Base-by-base conservation (phyloP, 2,329 filamentous ascomycete species). In the Hypoxylon sp. region DNA sequence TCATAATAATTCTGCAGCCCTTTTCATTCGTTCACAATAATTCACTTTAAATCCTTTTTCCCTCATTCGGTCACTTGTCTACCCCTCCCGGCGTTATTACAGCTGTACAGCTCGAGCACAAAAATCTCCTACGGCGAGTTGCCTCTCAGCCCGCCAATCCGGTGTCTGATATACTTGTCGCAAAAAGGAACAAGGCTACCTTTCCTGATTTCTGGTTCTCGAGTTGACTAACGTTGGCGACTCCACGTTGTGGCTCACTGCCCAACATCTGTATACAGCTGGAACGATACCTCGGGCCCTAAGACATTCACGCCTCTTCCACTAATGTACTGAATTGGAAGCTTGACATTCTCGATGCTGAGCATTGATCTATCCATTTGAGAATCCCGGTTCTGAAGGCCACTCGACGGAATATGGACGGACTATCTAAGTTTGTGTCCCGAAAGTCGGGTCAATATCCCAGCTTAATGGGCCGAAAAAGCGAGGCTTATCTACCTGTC, bases 401-500 rank as follows among this genome's bases (percentile, higher is more conserved):
- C 37, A 34, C 6, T 19, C 19, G n/a, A 43, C 56, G 54, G 48
- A 70, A 41, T 30, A 75, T 74, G 73, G 70, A 71, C 11, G 65
- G 64, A 48, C 66, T 76, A 65, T 74, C 72, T 16, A 64, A 51
- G 30, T 71, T 70, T 63, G 68, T 74, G 51, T 61, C 69, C 59
- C 73, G 73, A 32, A 74, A 76, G 11, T 69, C 67, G 63, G 67
- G 67, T 21, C 67, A 63, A 14, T 69, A 67, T 48, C 63, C 63
- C 5, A 67, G 32, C 57, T 70, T 71, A 34, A 70, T 74, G 61
- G 61, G 68, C 48, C 73, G 73, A 45, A 74, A 76, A 57, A 65
- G 63, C 39, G 75, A 77, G 39, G 34, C 65, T 16, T 70, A 71
- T 16, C 72, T 80, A 16, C 78, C 77, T 5, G 64, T 72, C 2